Percentiles rank a stretch among this genome's conserved stretches.
Conservation (phyloP, 805 yeast species). For the Hagleromyces aurorensis region DNA sequence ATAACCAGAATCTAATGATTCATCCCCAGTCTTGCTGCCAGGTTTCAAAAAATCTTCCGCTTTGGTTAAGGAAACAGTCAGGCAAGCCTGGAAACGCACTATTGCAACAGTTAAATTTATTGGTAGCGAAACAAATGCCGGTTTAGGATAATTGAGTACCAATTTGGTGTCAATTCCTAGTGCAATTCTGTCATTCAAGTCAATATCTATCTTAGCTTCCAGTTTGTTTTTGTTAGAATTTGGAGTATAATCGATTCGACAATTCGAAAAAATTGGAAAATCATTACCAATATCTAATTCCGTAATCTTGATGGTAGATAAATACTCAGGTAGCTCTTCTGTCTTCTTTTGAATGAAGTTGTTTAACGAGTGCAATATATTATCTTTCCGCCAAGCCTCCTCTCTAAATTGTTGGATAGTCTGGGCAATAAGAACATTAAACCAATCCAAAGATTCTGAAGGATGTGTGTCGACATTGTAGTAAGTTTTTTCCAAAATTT, state of each 20-base stretch:
- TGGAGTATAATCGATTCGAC: constrained; percentile 62
- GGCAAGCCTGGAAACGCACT: constrained; percentile 83
- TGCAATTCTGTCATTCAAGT: constrained; percentile 77
- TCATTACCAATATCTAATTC: constrained; percentile 91
- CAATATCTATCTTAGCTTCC: constrained; percentile 90
- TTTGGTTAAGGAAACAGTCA: constrained; percentile 61
- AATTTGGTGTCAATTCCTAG: constrained; percentile 77
- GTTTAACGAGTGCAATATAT: constrained; percentile 72
- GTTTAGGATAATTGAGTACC: constrained; percentile 72
- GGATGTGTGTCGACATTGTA: constrained; percentile 83
- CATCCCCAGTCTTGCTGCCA: constrained; percentile 9
- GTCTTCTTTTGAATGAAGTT: constrained; percentile 44
- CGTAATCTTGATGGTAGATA: constrained; percentile 69
- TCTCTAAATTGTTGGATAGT: constrained; percentile 76
- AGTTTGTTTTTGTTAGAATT: constrained; percentile 40
- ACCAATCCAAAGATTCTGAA: constrained; percentile 94
- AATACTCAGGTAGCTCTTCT: constrained; percentile 67
- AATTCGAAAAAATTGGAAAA: constrained; percentile 90
- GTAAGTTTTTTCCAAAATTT: constrained; percentile 81
- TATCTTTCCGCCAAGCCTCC: constrained; percentile 83
- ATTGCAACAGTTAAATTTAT: constrained; percentile 77
- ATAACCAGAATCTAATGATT: constrained; percentile 38
- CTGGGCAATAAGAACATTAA: constrained; percentile 89
- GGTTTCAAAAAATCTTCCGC: constrained; percentile 27
- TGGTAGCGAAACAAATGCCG: constrained; percentile 81